Conservation (phyloP, 495 filamentous ascomycete species). For the Entonaema liquescens region DNA sequence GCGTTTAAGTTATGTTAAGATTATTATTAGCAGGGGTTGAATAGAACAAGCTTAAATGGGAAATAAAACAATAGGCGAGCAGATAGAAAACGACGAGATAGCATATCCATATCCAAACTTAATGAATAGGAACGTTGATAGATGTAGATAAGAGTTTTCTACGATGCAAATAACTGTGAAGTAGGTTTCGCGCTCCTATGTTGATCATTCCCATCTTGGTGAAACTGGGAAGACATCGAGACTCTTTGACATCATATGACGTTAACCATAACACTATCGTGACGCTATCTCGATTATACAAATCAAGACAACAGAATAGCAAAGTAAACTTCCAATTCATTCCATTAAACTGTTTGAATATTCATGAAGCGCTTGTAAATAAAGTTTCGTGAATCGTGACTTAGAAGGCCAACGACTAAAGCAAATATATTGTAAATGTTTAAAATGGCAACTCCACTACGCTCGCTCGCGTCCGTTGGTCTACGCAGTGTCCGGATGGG, state of each 20-base stretch:
- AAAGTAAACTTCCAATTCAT: neutral
- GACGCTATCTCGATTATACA: slow-evolving; percentile 8
- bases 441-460: slow-evolving; percentile 34
- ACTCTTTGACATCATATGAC: slow-evolving; percentile 34
- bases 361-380: neutral
- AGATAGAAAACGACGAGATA: too few species aligned
- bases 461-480: slow-evolving; percentile 17
- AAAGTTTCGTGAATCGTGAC: neutral
- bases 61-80: too few species aligned
- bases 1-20: neutral
- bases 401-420: neutral
- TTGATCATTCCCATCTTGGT: slow-evolving; percentile 13
- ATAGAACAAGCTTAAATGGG: too few species aligned
- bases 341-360: neutral
- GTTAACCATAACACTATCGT: slow-evolving; percentile 11
- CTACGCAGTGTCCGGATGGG: slow-evolving; percentile 18
- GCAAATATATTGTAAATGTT: neutral
- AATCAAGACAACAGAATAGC: neutral
- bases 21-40: neutral
- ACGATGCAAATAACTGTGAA: too few species aligned
- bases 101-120: too few species aligned
- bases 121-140: too few species aligned
- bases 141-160: too few species aligned
- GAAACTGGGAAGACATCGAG: neutral
- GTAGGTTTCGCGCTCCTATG: neutral